A percentile compares a stretch with the other conserved stretches of the same genome.
Evolutionary conservation across 73 alveolate genomes (phyloP).

Genomic region (Symbiodinium pilosum): DNA sequence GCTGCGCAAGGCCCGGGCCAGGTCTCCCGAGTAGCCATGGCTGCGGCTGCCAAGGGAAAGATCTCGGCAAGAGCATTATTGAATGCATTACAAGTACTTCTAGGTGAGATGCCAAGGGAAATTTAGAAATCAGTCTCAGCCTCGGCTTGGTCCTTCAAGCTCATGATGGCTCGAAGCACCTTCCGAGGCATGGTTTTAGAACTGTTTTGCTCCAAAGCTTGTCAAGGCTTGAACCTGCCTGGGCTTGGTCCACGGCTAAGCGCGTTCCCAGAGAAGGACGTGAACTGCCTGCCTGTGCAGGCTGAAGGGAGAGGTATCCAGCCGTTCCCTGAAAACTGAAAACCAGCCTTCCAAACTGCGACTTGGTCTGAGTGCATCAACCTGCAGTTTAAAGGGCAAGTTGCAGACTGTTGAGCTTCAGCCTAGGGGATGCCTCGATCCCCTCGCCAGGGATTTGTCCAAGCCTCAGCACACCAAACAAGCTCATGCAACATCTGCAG

Average conservation of each 20-base stretch:
- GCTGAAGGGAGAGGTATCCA: neutral
- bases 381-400: neutral
- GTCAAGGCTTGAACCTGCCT: too few relatives aligned
- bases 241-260: conserved; percentile 16
- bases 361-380: neutral
- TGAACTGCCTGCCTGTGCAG: neutral
- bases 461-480: too few relatives aligned
- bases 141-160: neutral
- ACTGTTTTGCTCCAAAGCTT: too few relatives aligned
- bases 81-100: too few relatives aligned
- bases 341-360: neutral
- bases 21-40: conserved; percentile 29
- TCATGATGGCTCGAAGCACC: conserved; percentile 13
- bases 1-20: neutral
- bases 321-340: too few relatives aligned
- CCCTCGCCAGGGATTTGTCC: too few relatives aligned
- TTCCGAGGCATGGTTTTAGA: too few relatives aligned
- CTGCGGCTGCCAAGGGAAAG: neutral
- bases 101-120: too few relatives aligned
- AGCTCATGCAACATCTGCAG: too few relatives aligned
- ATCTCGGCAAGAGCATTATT: neutral
- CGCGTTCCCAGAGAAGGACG: neutral
- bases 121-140: too few relatives aligned
- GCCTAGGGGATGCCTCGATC: too few relatives aligned
- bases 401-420: too few relatives aligned